phyloP scores from a whole-genome alignment of 371 early-diverging fungal genomes.

The Saksenaea vasiformis region DNA sequence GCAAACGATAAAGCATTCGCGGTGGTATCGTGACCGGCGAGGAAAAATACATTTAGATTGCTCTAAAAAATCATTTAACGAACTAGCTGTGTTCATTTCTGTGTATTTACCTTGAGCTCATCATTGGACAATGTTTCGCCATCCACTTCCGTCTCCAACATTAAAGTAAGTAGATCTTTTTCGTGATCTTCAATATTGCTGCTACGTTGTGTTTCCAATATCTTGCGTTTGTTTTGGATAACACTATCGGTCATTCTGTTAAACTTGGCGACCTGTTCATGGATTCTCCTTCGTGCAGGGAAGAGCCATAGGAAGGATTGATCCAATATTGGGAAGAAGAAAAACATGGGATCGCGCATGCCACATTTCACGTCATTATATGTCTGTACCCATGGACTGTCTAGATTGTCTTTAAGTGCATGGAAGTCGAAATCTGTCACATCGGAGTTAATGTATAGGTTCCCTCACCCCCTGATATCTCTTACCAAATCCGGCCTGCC shows the following conservation, averaged over 20 bases:
- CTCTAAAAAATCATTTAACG: slow-evolving; percentile 1
- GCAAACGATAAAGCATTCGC: slow-evolving; percentile 17
- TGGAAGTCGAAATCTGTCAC: slow-evolving; percentile 30
- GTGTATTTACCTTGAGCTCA: not conserved
- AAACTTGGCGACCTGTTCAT: slow-evolving; percentile 9
- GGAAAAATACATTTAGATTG: slow-evolving; percentile 25
- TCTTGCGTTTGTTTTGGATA: not conserved
- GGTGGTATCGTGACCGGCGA: slow-evolving; percentile 29
- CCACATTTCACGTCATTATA: slow-evolving; percentile 13
- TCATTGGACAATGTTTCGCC: not conserved
- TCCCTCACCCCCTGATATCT: not conserved
- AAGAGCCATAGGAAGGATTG: slow-evolving; percentile 20
- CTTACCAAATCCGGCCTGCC: slow-evolving; percentile 36
- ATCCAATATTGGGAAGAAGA: slow-evolving; percentile 24
- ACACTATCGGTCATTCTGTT: slow-evolving; percentile 6
- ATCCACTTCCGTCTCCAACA: not conserved
- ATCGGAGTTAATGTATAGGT: not conserved
- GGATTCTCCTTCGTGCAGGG: slow-evolving; percentile 16
- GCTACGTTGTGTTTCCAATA: not conserved
- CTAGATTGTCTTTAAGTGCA: slow-evolving; percentile 13
- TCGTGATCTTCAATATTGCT: not conserved
- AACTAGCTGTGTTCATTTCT: not conserved
- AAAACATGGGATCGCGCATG: slow-evolving; percentile 16
- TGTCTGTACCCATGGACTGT: slow-evolving; percentile 17
- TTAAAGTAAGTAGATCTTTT: not conserved